These are phyloP conservation scores for Tephrocybe sp. DNA, from an alignment of 768 basidiomycete species.

Conservation along the genomic window DNA sequence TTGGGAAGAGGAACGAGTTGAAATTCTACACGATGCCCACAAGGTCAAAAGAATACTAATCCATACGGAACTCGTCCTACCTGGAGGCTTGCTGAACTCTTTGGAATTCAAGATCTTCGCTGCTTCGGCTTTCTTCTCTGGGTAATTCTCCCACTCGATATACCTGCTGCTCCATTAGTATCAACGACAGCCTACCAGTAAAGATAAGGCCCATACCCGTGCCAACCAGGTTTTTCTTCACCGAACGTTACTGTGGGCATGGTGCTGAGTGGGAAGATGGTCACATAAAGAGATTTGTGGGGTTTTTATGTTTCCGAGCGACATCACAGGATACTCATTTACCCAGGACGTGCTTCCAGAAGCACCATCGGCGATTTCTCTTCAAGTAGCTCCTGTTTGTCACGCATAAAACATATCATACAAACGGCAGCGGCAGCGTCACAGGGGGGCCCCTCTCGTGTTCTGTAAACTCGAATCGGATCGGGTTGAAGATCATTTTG, in stretches of 20 bases:
- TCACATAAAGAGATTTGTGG: not conserved
- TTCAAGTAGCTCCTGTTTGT: not conserved
- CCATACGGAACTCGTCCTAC: conserved; percentile 16
- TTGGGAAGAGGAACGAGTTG: conserved; percentile 46
- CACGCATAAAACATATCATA: not conserved
- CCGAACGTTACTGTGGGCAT: conserved; percentile 23
- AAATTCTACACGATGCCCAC: conserved; percentile 32
- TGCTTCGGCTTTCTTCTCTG: conserved; percentile 41
- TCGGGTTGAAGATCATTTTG: not conserved
- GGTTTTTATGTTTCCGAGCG: not conserved
- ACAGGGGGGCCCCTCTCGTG: no score
- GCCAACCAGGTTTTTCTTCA: conserved; percentile 38
- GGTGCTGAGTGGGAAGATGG: not conserved
- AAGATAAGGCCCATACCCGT: conserved; percentile 28
- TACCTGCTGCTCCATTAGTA: conserved; percentile 30
- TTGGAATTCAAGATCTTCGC: conserved; percentile 36
- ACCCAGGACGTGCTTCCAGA: not conserved
- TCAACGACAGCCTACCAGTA: not conserved
- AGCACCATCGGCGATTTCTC: not conserved
- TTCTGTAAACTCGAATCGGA: not conserved
- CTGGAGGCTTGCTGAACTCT: conserved; percentile 39
- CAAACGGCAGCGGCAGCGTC: not conserved
- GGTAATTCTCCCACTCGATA: conserved; percentile 48
- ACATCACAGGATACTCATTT: not conserved
- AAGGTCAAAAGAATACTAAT: not conserved